Base-by-base conservation (phyloP, 768 basidiomycete species). In the Hygrocybe coccinea region DNA sequence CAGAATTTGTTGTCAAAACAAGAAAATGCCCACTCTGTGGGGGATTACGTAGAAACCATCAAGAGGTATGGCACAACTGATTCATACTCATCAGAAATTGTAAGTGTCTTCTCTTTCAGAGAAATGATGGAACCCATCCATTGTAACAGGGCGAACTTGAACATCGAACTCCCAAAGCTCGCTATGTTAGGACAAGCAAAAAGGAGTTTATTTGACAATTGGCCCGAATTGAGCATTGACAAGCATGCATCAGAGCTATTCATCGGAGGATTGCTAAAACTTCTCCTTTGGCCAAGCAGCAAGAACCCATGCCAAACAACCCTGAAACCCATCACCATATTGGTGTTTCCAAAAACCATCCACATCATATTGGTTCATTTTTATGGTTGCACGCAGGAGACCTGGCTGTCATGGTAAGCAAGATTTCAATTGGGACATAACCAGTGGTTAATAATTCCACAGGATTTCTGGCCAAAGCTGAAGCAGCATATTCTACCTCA, bases 401-500 rank as follows among this genome's bases (percentile, higher is more conserved):
- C 17, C 53, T 39, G 11, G 53, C 53, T 9, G 14, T 54, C 12
- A 36, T 10, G 25, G 53, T 54, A 54, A 14, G 39, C 9, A 24
- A 15, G 11, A 51, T 35, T 51, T 5, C 8, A 21, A 21, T 21
- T 8, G n/a, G 17, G 8, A 14, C 17, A 15, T 38, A 21, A 36
- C 19, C n/a, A n/a, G 19, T 38, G 5, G 17, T 15, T 35, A 8
- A n/a, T n/a, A n/a, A n/a, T 51, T 15, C 12, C 6, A 15, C 19
- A 71, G 66, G 55, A 64, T 41, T 73, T 70, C 55, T 14, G 65
- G 2, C 52, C 65, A 1, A 56, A 65, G 38, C 61, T 73, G 17
- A 48, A 67, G 54, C 46, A 63, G 37, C 62, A 70, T 49, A 50
- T 64, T 7, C 60, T 69, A 3, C 58, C 56, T 0, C 57, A 64